Base-by-base conservation (phyloP, 164 flowering plant species). In the Litsea cubeba region DNA sequence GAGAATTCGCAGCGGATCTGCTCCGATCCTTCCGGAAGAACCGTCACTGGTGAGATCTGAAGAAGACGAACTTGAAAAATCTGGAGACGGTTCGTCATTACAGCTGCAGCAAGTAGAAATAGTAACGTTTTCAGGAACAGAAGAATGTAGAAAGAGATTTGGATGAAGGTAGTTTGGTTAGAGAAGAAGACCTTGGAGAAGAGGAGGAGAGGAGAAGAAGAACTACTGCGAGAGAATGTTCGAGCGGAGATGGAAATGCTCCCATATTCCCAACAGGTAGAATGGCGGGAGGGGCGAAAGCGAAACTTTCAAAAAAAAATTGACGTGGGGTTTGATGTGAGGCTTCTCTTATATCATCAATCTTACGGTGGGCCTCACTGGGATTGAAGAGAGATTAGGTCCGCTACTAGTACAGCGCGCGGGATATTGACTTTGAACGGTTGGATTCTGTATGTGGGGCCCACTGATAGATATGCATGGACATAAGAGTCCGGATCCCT, bases 241-340 rank as follows among this genome's bases (percentile, higher is more conserved):
- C 71, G 58, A 49, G 24, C 14, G 57, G 58, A 69, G 71, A 50
- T 11, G 60, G 71, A 69, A 46, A 50, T 46, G 60, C 54, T 25
- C 12, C 71, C 54, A 69, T 46, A 40, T 12, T 46, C 26, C 60
- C 60, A 60, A 50, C 46, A 12, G 23, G 60, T 15, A 46, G 30
- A 69, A 54, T 10, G 60, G 71, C 71, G 60, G 26, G 54, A 22
- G 17, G 1, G 11, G 6, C n/a, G 20, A 12, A 69, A 12, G 6
- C n/a, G 20, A 12, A 69, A 12, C 46, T 69, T 50, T 69, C 28
- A 12, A 26, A 68, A 30, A 28, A 26, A 11, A 7, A 0, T 32
- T 68, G 49, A 15, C 0, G 70, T 46, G 70, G 50, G 50, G 1
- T 68, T 15, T 15, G 70, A 4, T 28, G 26, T 30, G 5, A 30